Evolutionary conservation across 495 filamentous ascomycete genomes (phyloP).

Genomic region (Usnea hakonensis): DNA sequence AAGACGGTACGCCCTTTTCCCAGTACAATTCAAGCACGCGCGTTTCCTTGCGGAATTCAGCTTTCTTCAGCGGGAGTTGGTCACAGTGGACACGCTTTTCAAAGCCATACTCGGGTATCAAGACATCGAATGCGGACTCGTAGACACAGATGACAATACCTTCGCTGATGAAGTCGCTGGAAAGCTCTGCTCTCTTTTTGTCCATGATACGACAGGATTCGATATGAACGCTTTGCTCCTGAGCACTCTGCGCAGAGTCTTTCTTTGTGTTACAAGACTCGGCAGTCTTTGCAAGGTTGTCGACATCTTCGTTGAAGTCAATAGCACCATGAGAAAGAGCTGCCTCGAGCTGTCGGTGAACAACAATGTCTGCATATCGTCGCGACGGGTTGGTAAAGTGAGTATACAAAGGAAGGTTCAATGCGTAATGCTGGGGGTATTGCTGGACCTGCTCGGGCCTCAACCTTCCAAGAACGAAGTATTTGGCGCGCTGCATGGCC

Average conservation of each 20-base stretch:
- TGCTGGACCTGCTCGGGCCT: constrained; percentile 69
- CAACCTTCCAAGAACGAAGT: constrained; percentile 72
- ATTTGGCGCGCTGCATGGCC: constrained; percentile 92
- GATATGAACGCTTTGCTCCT: constrained; percentile 98
- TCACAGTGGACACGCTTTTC: constrained; percentile 99
- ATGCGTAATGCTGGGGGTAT: constrained; percentile 84
- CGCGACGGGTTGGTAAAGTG: constrained; percentile 96
- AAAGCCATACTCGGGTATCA: constrained; percentile 97
- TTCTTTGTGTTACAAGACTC: constrained; percentile 99
- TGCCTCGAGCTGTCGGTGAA: constrained; percentile 89
- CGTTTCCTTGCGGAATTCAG: constrained; percentile 92
- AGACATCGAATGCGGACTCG: constrained; percentile 95
- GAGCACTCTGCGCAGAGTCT: constrained; percentile 92
- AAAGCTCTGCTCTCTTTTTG: constrained; percentile 70
- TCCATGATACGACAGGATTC: constrained; percentile 95
- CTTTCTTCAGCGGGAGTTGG: constrained; percentile 95
- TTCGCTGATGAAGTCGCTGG: constrained; percentile 90
- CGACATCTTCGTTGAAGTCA: constrained; percentile 84
- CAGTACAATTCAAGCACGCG: constrained; percentile 92
- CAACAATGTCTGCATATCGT: constrained; percentile 89
- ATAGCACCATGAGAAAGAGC: constrained; percentile 72
- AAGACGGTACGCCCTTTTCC: constrained; percentile 98
- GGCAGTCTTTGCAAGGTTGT: constrained; percentile 81
- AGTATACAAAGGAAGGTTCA: constrained; percentile 91
- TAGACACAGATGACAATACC: constrained; percentile 96